Evolutionary conservation across 2,329 filamentous ascomycete genomes (phyloP).

Genomic region (Orbilia ellipsospora): DNA sequence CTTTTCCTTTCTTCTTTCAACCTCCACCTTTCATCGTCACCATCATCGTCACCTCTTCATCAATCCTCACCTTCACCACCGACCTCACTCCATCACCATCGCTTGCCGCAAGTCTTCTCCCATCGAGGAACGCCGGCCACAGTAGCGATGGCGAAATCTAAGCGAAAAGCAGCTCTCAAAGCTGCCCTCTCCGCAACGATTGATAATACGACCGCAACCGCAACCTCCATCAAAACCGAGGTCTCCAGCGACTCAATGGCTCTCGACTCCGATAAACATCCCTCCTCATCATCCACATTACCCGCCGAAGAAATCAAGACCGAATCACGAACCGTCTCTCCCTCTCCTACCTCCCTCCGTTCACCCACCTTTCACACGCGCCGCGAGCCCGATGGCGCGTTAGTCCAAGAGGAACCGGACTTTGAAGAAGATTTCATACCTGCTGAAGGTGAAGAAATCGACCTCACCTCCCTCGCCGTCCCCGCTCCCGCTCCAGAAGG

Average conservation of each 20-base stretch:
- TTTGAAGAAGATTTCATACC: constrained; percentile 54
- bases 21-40: too few relatives aligned
- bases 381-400: constrained; percentile 40
- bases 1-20: background rate
- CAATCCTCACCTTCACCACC: background rate
- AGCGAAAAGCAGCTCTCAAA: constrained; percentile 24
- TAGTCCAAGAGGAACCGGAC: constrained; percentile 52
- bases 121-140: background rate
- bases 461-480: constrained; percentile 44
- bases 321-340: constrained; percentile 51
- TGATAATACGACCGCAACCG: constrained; percentile 5
- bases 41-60: background rate
- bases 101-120: constrained; percentile 2
- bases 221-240: constrained; percentile 32
- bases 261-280: constrained; percentile 6
- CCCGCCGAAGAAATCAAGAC: constrained; percentile 20
- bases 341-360: constrained; percentile 24
- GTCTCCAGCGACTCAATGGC: constrained; percentile 2
- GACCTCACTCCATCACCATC: background rate
- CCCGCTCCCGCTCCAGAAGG: constrained; percentile 33
- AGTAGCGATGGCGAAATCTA: constrained; percentile 39
- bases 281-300: background rate
- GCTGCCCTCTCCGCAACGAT: background rate
- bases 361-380: constrained; percentile 7
- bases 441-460: constrained; percentile 49